These are phyloP conservation scores for Tylopilus sp. DNA, from an alignment of 1,284 basidiomycete species.

Conservation along the genomic window DNA sequence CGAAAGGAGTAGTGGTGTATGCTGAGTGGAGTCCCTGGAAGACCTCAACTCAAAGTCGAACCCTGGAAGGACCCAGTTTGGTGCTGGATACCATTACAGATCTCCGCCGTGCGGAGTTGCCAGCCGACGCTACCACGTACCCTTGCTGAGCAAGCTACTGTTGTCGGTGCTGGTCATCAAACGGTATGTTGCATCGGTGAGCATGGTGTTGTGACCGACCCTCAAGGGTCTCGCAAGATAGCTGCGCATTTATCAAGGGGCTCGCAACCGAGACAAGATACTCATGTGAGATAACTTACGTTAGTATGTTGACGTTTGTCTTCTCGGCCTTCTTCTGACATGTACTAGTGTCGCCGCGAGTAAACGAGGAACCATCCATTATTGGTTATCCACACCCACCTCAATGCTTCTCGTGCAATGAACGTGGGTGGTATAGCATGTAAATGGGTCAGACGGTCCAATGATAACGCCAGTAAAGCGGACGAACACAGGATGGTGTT, in stretches of 20 bases:
- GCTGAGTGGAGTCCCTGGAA: background rate
- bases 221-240: background rate
- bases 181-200: background rate
- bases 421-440: no score
- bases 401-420: no score
- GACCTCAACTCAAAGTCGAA: background rate
- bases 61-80: background rate
- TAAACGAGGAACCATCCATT: no score
- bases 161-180: background rate
- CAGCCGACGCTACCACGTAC: no score
- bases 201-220: background rate
- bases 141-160: background rate
- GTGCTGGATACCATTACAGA: background rate
- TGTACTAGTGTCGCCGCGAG: no score
- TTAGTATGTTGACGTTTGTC: no score
- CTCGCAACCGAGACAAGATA: background rate
- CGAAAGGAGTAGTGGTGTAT: background rate
- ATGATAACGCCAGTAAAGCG: no score
- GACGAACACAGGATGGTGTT: no score
- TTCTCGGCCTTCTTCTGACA: no score
- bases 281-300: no score
- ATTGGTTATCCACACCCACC: no score
- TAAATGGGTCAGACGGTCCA: no score
- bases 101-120: background rate
- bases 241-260: background rate